A percentile compares a stretch with the other conserved stretches of the same genome.
These are phyloP conservation scores for Eucalyptus rudis DNA, from an alignment of 345 rosid species.

Conservation along the genomic window DNA sequence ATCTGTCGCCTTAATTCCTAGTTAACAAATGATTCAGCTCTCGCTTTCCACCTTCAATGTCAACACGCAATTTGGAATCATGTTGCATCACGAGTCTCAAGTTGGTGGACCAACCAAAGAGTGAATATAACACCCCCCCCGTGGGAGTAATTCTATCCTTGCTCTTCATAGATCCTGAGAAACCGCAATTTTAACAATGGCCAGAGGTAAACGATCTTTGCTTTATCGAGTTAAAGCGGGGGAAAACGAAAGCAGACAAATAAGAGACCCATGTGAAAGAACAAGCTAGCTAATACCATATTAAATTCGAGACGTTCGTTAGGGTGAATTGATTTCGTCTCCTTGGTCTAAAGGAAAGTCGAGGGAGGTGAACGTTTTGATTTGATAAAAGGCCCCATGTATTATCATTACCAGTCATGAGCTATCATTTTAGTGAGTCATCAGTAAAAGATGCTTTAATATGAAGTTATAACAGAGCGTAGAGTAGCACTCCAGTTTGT, in stretches of 20 bases:
- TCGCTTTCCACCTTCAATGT: neutral
- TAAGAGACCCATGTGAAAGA: neutral
- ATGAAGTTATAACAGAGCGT: neutral
- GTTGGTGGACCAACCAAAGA: neutral
- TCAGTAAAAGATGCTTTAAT: neutral
- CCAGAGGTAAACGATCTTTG: neutral
- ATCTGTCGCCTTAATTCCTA: neutral
- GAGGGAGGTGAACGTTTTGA: neutral
- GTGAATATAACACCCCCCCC: neutral
- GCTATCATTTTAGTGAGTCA: neutral
- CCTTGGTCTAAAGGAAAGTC: neutral
- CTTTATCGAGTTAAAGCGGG: neutral
- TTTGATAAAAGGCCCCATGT: neutral
- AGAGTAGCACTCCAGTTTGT: neutral
- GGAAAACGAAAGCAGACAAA: neutral
- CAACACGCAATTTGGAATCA: neutral
- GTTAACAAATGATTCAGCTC: neutral
- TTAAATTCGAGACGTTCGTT: neutral
- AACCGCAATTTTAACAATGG: neutral
- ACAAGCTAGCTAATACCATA: neutral
- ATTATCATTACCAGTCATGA: neutral
- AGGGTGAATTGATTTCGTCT: neutral
- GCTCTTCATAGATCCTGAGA: neutral
- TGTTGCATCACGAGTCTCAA: neutral
- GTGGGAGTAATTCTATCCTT: neutral